Base-by-base conservation (phyloP, 208 protist genomes). In the Leishmania amazonensis region DNA sequence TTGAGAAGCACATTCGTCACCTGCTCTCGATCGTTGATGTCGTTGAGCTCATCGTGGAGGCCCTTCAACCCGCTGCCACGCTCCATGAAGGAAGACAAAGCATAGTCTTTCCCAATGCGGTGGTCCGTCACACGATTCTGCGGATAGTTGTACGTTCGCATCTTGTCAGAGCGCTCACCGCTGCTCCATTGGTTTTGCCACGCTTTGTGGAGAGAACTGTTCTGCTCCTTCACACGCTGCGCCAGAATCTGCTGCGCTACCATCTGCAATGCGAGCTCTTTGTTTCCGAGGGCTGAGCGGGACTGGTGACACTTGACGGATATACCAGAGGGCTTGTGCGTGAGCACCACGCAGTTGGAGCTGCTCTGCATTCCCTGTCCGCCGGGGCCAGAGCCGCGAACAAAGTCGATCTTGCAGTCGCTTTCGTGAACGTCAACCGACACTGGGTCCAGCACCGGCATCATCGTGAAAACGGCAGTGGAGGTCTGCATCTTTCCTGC, bases 331-430 rank as follows among this genome's bases (percentile, higher is more conserved):
- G 95, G 95, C 68, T 88, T 90, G 84, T 98, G 96, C 11, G 89
- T 94, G 47, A 98, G 89, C 76, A 95, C 92, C 28, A 95, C 90
- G 53, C 93, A 96, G 81, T 97, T 97, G 40, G 91, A 97, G 79
- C 93, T 96, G 75, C 92, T 97, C 75, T 98, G 94, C 92, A 98
- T 96, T 31, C 93, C 95, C 78, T 98, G 95, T 11, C 95, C 95
- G 24, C 94, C 94, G 24, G 94, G 96, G 31, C 96, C 94, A 51
- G 93, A 97, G 35, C 94, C 94, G 71, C 93, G 92, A 42, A 97
- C 94, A 85, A 91, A 97, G 60, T 96, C 91, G 71, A 98, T 95
- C 58, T 92, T 93, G 83, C 93, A 97, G 80, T 98, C 95, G 53
- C 75, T 88, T 81, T 98, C 95, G 54, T 92, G 87, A 64, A 96